phyloP scores from a whole-genome alignment of 306 rosid genomes.

The Medicago ruthenica region DNA sequence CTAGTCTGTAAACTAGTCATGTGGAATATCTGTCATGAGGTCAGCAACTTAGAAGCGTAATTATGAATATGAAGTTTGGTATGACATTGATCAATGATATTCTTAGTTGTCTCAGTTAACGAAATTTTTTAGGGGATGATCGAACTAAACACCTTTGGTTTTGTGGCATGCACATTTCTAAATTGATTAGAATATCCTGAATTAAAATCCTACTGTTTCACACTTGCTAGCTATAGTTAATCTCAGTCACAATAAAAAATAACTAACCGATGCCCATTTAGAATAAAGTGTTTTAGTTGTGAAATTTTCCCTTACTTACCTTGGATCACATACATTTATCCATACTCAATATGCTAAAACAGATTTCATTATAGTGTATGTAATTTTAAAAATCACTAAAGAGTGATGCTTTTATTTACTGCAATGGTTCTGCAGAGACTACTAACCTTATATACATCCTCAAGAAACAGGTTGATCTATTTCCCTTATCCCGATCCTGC shows the following conservation, averaged over 20 bases:
- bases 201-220: not conserved
- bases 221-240: not conserved
- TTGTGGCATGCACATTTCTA: not conserved
- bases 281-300: constrained; percentile 21
- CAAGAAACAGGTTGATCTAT: constrained; percentile 50
- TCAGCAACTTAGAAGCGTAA: not conserved
- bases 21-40: not conserved
- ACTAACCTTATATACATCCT: constrained; percentile 60
- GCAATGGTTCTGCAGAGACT: constrained; percentile 21
- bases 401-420: not conserved
- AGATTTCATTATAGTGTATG: constrained; percentile 13
- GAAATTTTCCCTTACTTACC: constrained; percentile 2
- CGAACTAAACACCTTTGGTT: not conserved
- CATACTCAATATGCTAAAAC: constrained; percentile 16
- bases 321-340: constrained; percentile 18
- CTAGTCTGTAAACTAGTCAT: not conserved
- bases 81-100: not conserved
- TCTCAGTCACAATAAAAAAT: not conserved
- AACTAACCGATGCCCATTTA: not conserved
- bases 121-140: not conserved
- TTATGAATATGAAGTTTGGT: not conserved
- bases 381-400: not conserved
- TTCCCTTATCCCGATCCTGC: constrained; percentile 57
- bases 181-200: not conserved
- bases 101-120: constrained; percentile 12